phyloP scores from a whole-genome alignment of 306 rosid species.

The Sicyos baderoa region DNA sequence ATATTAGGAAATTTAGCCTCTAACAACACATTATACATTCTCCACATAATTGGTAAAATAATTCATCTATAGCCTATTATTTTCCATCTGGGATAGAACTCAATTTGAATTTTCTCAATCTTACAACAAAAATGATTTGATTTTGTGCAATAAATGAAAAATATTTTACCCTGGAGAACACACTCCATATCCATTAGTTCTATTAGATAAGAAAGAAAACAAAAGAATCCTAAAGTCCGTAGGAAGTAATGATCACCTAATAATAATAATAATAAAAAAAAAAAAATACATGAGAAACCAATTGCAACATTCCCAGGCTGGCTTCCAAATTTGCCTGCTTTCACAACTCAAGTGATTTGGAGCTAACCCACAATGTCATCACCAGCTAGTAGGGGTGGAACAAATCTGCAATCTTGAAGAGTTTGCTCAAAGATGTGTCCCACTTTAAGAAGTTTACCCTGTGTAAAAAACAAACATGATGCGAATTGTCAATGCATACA shows the following conservation, averaged over 20 bases:
- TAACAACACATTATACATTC: too few species aligned
- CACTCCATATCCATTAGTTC: background rate
- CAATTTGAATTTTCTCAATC: too few species aligned
- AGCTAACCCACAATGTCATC: constrained; percentile 23
- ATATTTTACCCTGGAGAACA: too few species aligned
- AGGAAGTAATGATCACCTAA: background rate
- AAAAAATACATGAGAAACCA: background rate
- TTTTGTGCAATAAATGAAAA: too few species aligned
- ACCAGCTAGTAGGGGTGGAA: constrained; percentile 66
- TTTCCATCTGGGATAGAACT: too few species aligned
- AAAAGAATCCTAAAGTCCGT: background rate
- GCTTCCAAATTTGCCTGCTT: background rate
- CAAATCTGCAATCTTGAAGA: constrained; percentile 55
- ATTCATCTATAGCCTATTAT: too few species aligned
- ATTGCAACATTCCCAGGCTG: background rate
- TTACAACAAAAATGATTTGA: too few species aligned
- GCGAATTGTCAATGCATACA: background rate
- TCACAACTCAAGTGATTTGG: background rate
- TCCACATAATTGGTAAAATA: too few species aligned
- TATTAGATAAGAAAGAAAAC: background rate
- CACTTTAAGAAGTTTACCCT: constrained; percentile 76
- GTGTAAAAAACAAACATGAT: constrained; percentile 31
- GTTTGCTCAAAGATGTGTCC: constrained; percentile 95
- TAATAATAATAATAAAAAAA: background rate
- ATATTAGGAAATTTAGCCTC: too few species aligned